Evolutionary conservation across 2,329 filamentous ascomycete genomes (phyloP), one percentile per base, ranked within the genome.

Genomic region (Neophaeococcomyces aloes): DNA sequence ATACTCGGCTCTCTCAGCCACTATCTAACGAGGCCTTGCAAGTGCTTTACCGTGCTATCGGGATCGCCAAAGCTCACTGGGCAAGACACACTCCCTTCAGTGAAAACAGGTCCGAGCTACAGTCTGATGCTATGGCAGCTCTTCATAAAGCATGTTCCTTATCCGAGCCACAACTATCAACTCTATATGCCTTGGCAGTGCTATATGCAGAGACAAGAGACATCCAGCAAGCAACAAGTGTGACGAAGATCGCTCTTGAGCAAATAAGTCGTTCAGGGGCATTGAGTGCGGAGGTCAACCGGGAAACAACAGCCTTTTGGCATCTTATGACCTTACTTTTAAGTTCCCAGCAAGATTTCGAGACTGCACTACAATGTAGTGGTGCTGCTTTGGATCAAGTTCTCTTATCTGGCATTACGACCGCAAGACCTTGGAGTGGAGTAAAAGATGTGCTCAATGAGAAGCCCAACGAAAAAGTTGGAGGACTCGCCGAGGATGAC

Each of bases 201-300:
- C 68, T 94, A n/a, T 72, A 94, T 27, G 87, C 89, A 0, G 88
- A 98, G 65, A 83, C 83, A 50, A 73, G 88, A 54, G 84, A 95
- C 57, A 66, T 95, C 19, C 72, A 79, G 36, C 74, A 78, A 17
- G 88, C 91, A 2, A 85, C 95, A 48, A 83, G 88, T 52, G 77
- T 86, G 30, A 78, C 88, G 43, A 93, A 88, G 62, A 74, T 75
- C 30, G 85, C 85, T 0, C 68, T 96, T 33, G 38, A 34, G 42
- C 27, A 15, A 42, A 63, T 30, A 27, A 17, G 14, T 33, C 43
- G 4, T 48, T 48, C 23, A 29, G 18, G 17, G 7, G 14, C 4
- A 10, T n/a, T 11, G 5, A 27, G 17, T n/a, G 19, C 21, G 19
- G 54, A 56, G 13, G 59, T 56, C 27, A 61, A 63, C 36, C 60